phyloP scores from a whole-genome alignment of 2,329 filamentous ascomycete genomes.

The Nemania sp. region DNA sequence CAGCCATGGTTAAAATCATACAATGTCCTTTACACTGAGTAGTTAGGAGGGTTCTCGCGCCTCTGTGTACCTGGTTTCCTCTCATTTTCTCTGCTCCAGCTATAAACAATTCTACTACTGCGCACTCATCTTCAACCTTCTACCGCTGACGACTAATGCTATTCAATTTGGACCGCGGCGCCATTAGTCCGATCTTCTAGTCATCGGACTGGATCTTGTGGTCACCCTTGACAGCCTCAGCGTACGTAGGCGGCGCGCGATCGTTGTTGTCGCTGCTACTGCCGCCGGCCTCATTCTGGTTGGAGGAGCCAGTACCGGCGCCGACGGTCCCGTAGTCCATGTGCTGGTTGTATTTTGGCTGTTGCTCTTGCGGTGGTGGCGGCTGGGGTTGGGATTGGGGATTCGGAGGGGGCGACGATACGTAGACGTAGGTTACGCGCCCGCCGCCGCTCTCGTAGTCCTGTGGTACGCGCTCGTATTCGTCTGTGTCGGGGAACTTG shows the following conservation, averaged over 20 bases:
- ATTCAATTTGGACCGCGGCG: background rate
- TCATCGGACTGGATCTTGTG: slow-evolving; percentile 85
- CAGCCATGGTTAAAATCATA: slow-evolving; percentile 10
- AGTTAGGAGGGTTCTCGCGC: background rate
- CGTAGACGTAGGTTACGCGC: slow-evolving; percentile 81
- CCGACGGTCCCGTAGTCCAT: slow-evolving; percentile 63
- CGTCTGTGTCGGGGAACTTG: slow-evolving; percentile 82
- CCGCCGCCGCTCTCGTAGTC: slow-evolving; percentile 63
- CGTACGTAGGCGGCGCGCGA: slow-evolving; percentile 81
- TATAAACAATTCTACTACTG: background rate
- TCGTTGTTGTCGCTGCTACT: slow-evolving; percentile 40
- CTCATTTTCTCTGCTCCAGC: background rate
- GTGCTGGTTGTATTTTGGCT: slow-evolving; percentile 50
- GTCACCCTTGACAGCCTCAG: slow-evolving; percentile 89
- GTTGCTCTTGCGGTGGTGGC: slow-evolving; percentile 49
- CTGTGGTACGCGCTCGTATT: slow-evolving; percentile 73
- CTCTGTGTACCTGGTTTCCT: background rate
- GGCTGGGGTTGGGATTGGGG: slow-evolving; percentile 47
- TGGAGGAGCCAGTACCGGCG: slow-evolving; percentile 36
- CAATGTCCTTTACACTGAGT: slow-evolving; percentile 7
- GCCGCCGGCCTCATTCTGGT: slow-evolving; percentile 14
- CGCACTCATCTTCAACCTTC: background rate
- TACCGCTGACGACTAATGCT: background rate
- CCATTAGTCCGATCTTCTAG: slow-evolving; percentile 49
- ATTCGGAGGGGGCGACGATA: slow-evolving; percentile 56